Evolutionary conservation across 768 basidiomycete species (phyloP).

Genomic region (Astraeus odoratus): DNA sequence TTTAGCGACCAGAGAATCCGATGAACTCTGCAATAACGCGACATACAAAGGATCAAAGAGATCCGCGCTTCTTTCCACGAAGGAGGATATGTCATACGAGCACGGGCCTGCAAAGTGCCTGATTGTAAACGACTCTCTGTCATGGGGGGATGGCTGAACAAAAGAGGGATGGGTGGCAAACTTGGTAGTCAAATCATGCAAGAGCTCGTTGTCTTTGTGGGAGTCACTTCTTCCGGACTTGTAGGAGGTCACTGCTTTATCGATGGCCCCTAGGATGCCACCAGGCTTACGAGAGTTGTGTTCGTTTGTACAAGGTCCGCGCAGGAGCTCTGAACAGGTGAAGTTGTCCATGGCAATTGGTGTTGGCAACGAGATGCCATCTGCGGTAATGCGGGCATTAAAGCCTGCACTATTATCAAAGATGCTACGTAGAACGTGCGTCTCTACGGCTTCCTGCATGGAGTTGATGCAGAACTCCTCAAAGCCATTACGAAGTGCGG

Average conservation of each 20-base stretch:
- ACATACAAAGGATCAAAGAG: constrained; percentile 52
- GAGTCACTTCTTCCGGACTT: constrained; percentile 45
- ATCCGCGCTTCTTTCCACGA: constrained; percentile 46
- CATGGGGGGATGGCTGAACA: constrained; percentile 26
- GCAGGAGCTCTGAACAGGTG: constrained; percentile 50
- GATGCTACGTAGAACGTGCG: constrained; percentile 43
- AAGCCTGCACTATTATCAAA: constrained; percentile 45
- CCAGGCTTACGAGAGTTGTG: constrained; percentile 44
- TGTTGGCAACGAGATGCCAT: constrained; percentile 45
- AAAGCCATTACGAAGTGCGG: constrained; percentile 50
- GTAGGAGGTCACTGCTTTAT: constrained; percentile 43
- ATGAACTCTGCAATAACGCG: constrained; percentile 42
- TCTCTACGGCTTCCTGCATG: constrained; percentile 52
- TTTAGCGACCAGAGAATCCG: constrained; percentile 50
- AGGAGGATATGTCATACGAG: constrained; percentile 43
- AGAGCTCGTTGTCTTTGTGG: constrained; percentile 41
- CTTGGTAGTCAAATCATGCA: constrained; percentile 42
- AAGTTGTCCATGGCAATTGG: constrained; percentile 48
- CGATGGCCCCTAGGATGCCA: constrained; percentile 51
- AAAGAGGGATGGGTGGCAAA: constrained; percentile 50
- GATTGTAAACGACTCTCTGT: constrained; percentile 44
- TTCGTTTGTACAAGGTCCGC: constrained; percentile 44
- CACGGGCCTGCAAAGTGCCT: constrained; percentile 54
- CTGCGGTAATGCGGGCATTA: constrained; percentile 39
- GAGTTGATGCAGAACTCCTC: constrained; percentile 60